phyloP scores from a whole-genome alignment of 768 basidiomycete genomes.

The Pilatotrama ljubarskyi region DNA sequence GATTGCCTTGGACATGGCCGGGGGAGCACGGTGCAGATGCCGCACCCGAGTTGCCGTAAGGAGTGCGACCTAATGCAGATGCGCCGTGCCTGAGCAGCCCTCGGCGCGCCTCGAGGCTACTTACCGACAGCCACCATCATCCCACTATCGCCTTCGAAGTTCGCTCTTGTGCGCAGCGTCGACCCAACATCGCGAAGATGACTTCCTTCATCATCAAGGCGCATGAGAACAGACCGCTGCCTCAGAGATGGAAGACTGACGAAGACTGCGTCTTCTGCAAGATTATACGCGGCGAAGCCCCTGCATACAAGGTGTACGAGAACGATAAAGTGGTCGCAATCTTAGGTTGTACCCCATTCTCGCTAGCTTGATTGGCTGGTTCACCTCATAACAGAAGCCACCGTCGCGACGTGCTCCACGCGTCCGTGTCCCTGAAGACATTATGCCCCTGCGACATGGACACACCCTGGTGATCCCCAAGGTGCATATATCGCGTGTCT shows the following conservation, averaged over 20 bases:
- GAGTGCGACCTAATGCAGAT: neutral
- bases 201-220: slow-evolving; percentile 74
- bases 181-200: slow-evolving; percentile 38
- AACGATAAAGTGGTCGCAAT: slow-evolving; percentile 64
- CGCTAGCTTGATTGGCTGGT: neutral
- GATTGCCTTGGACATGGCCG: slow-evolving; percentile 10
- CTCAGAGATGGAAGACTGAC: slow-evolving; percentile 51
- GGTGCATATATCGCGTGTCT: slow-evolving; percentile 57
- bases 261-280: slow-evolving; percentile 63
- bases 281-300: slow-evolving; percentile 52
- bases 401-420: neutral
- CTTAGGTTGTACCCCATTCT: slow-evolving; percentile 44
- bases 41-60: neutral
- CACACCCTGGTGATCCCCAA: slow-evolving; percentile 76
- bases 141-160: neutral
- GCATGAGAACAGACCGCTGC: slow-evolving; percentile 49
- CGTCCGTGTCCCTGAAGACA: slow-evolving; percentile 44
- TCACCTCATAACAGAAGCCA: slow-evolving; percentile 1
- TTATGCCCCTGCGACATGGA: slow-evolving; percentile 63
- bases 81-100: neutral
- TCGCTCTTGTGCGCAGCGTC: neutral
- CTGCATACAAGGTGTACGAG: slow-evolving; percentile 57
- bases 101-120: neutral
- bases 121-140: neutral
- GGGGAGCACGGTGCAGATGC: neutral